phyloP scores from a whole-genome alignment of 305 asterid species.

The Ajuga reptans region DNA sequence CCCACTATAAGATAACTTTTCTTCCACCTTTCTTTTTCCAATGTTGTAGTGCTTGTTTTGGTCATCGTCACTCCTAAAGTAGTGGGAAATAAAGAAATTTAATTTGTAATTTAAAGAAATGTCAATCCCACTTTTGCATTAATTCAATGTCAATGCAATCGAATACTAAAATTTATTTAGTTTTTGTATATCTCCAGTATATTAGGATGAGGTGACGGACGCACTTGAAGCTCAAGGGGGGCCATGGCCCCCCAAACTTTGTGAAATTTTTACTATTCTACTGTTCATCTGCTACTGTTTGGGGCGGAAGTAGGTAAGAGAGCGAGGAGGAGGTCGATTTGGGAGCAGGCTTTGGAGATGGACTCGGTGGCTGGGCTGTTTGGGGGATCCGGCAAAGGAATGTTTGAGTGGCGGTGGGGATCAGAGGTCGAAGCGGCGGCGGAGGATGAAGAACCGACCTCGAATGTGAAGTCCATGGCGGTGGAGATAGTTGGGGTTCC shows the following conservation, averaged over 20 bases:
- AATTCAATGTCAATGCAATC: constrained; percentile 1
- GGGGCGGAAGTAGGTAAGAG: no score
- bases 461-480: not conserved
- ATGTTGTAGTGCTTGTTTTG: constrained; percentile 26
- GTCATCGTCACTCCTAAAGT: constrained; percentile 16
- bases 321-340: no score
- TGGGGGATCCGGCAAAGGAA: no score
- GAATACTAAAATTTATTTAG: not conserved
- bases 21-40: not conserved
- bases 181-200: not conserved
- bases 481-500: not conserved
- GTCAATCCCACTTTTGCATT: not conserved
- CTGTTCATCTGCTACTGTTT: no score
- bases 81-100: constrained; percentile 12
- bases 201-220: not conserved
- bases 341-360: no score
- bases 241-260: no score
- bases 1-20: constrained; percentile 18
- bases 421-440: not conserved
- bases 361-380: no score
- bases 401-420: not conserved
- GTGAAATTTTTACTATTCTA: no score
- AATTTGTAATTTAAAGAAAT: not conserved
- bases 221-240: not conserved
- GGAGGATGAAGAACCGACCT: not conserved